Base-by-base conservation (phyloP, 2,329 filamentous ascomycete species). In the Mollisia scopiformis region DNA sequence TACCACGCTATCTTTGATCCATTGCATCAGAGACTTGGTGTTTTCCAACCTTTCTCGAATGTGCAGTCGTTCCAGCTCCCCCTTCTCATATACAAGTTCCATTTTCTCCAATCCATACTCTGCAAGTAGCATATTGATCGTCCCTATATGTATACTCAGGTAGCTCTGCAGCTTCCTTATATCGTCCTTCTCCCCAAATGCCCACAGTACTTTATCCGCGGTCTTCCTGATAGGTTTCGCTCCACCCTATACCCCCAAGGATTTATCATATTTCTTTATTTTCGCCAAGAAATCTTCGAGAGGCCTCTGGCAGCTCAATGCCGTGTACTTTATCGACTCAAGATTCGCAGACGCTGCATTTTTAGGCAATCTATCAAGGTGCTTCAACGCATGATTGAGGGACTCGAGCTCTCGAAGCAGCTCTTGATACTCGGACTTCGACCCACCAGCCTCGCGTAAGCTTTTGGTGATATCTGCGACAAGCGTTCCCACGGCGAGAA, bases 401-500 rank as follows among this genome's bases (percentile, higher is more conserved):
- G 27, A 37, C n/a, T 61, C 50, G 35, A 39, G 35, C n/a, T 39
- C 35, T 16, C 35, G 10, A 39, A n/a, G 7, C 13, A 70, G 35
- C 31, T 65, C 60, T 46, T 62, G 61, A 37, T 61, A 61, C 37
- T 62, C 60, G 43, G 54, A 58, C 25, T 53, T 59, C 19, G 63
- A 53, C n/a, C 60, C 60, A 23, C 63, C 53, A 6, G 47, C 27
- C 30, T 62, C 53, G 14, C 13, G 14, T 2, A 65, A 53, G 8
- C 35, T 37, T 31, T 7, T 51, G 46, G 16, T 37, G 25, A 65
- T 61, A 21, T 59, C 51, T 27, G 33, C n/a, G 33, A 63, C 57
- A 1, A 65, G 46, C 14, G 16, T 27, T 11, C 50, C 60, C 3
- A 57, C 61, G 1, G 69, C 64, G 16, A 73, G 41, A 37, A 73